Base-by-base conservation (phyloP, 75 land plant species). In the Isoetes taiwanensis region DNA sequence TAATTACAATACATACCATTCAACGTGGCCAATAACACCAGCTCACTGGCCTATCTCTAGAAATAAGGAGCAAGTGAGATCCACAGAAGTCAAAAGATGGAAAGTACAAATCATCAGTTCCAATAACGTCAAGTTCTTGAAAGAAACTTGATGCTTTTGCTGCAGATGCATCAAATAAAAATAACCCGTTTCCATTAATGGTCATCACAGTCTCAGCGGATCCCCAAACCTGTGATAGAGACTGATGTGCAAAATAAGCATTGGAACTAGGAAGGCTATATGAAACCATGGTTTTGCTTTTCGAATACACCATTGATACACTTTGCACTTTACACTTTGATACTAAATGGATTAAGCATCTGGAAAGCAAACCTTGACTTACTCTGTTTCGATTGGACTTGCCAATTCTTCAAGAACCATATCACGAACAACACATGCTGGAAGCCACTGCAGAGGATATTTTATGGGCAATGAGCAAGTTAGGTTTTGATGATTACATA, bases 141-240 rank as follows among this genome's bases (percentile, higher is more conserved):
- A n/a, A n/a, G n/a, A n/a, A n/a, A n/a, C n/a, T n/a, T n/a, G n/a
- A n/a, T n/a, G n/a, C n/a, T n/a, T n/a, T n/a, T n/a, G n/a, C n/a
- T n/a, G n/a, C n/a, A n/a, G n/a, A 33, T 4, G 69, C 63, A 62
- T 89, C 79, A 59, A 88, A 94, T 3, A 89, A 67, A 52, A 60
- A 82, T 50, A 94, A 50, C 5, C 96, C 99, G 43, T 69, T 60
- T 17, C 86, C 86, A 68, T 74, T 77, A 12, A 80, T 58, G 34
- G 78, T 90, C 84, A 94, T 94, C 28, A 82, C 86, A 16, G 73
- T 60, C 48, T 70, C 68, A 0, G 71, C 58, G 48, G 74, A 67
- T 23, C 99, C 99, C 99, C 99, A 94, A 17, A 94, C 99, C 63
- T 94, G 99, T 10, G 80, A 73, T 16, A 91, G 32, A 30, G 76